Evolutionary conservation across 2,329 filamentous ascomycete species (phyloP).

Genomic region (Pseudogymnoascus pannorum): DNA sequence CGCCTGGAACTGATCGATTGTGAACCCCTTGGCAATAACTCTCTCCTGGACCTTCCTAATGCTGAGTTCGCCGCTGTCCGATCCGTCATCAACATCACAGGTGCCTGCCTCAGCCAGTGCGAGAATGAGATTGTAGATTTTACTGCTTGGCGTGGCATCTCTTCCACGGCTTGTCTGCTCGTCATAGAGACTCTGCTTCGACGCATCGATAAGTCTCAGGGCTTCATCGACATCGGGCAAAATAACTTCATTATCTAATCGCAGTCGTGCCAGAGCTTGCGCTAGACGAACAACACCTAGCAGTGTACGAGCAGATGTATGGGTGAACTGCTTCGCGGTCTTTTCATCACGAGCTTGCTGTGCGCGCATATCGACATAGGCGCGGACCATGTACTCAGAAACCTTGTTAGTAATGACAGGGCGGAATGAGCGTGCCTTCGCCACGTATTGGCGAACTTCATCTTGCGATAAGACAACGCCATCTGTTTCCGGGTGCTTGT

Average conservation of each 20-base stretch:
- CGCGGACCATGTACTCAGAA: slow-evolving; percentile 94
- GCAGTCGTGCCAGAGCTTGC: slow-evolving; percentile 84
- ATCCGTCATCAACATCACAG: slow-evolving; percentile 32
- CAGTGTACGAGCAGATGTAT: slow-evolving; percentile 89
- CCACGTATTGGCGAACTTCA: slow-evolving; percentile 94
- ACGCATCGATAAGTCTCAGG: slow-evolving; percentile 81
- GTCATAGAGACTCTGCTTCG: slow-evolving; percentile 80
- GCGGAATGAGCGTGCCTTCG: slow-evolving; percentile 81
- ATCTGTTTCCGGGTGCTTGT: slow-evolving; percentile 75
- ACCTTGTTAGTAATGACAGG: slow-evolving; percentile 78
- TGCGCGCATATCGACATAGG: slow-evolving; percentile 90
- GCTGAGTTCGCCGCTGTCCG: slow-evolving; percentile 67
- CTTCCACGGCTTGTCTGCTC: slow-evolving; percentile 45
- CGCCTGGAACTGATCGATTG: slow-evolving; percentile 80
- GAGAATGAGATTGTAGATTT: slow-evolving; percentile 93
- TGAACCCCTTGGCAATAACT: slow-evolving; percentile 94
- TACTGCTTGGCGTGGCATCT: slow-evolving; percentile 73
- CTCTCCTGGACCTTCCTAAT: slow-evolving; percentile 83
- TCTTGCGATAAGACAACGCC: slow-evolving; percentile 79
- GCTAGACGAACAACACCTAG: slow-evolving; percentile 88
- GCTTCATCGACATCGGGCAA: slow-evolving; percentile 96
- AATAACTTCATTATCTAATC: slow-evolving; percentile 78
- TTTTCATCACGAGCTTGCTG: slow-evolving; percentile 87
- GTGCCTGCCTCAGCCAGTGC: slow-evolving; percentile 79
- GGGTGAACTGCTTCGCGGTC: slow-evolving; percentile 84